A percentile compares a stretch with the other conserved stretches of the same genome.
phyloP scores from a whole-genome alignment of 176 grass and related monocot species.

The Oryza brachyantha region DNA sequence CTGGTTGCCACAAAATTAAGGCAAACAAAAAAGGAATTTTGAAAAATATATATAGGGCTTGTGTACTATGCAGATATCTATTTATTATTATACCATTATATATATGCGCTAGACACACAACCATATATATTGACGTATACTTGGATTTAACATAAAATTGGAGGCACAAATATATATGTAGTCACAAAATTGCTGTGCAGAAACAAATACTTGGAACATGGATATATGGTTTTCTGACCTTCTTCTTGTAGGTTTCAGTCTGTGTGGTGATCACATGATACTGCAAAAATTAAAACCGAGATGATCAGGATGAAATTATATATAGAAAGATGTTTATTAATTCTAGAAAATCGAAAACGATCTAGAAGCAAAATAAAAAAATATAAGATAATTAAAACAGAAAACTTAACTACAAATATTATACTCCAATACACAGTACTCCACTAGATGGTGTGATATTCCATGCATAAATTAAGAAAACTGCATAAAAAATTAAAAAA shows the following conservation, averaged over 20 bases:
- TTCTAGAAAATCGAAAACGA: no score
- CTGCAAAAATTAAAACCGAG: constrained; percentile 46
- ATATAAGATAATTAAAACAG: background rate
- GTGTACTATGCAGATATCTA: background rate
- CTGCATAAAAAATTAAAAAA: no score
- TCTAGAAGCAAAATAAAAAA: background rate
- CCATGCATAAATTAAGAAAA: background rate
- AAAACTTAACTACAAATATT: background rate
- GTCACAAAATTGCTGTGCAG: background rate
- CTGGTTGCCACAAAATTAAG: background rate
- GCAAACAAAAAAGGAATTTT: background rate
- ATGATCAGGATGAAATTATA: background rate
- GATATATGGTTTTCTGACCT: constrained; percentile 45
- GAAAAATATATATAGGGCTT: background rate
- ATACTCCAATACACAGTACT: no score
- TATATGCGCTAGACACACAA: background rate
- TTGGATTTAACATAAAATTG: background rate
- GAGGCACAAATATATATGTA: background rate
- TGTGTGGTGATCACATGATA: constrained; percentile 82
- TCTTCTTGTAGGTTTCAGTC: constrained; percentile 94
- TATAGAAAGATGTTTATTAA: no score
- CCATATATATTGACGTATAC: background rate
- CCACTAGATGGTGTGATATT: no score
- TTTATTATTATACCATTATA: background rate
- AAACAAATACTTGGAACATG: background rate